Percentiles rank a stretch among this genome's conserved stretches.
Conservation (phyloP, 192 early-diverging fungal species). For the Spizellomyces sp. region DNA sequence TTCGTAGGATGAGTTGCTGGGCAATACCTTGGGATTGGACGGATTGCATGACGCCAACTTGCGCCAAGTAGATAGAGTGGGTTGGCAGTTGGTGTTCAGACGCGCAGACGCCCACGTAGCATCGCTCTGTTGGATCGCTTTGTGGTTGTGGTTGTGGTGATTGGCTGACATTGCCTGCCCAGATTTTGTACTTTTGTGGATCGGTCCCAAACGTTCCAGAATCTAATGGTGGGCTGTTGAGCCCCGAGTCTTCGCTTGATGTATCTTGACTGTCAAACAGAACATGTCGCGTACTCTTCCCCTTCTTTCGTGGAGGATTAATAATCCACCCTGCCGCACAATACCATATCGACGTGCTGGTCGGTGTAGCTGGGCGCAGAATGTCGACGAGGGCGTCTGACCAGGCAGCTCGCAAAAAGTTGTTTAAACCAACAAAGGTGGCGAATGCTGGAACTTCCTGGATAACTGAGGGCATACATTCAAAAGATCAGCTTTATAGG, state of each 20-base stretch:
- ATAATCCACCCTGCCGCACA: conserved; percentile 14
- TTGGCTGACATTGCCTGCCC: background rate
- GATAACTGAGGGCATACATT: conserved; percentile 12
- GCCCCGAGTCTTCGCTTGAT: background rate
- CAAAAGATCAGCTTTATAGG: background rate
- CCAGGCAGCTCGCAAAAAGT: conserved; percentile 21
- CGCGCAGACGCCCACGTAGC: conserved; percentile 27
- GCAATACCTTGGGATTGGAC: conserved; percentile 25
- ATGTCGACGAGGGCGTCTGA: conserved; percentile 8
- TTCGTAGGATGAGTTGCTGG: conserved; percentile 10
- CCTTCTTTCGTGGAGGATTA: conserved; percentile 2
- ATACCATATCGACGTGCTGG: background rate
- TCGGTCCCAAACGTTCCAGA: background rate
- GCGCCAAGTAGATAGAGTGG: conserved; percentile 13
- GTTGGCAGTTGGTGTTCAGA: conserved; percentile 14
- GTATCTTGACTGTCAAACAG: background rate
- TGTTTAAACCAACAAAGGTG: background rate
- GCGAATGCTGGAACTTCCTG: conserved; percentile 22
- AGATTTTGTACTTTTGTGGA: background rate
- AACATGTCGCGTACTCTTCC: background rate
- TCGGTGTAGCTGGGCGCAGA: conserved; percentile 3
- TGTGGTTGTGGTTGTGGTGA: background rate
- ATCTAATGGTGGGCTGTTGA: conserved; percentile 1
- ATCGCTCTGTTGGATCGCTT: background rate
- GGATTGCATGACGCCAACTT: conserved; percentile 27